Percentiles rank a stretch among this genome's conserved stretches.
Evolutionary conservation across 2,329 filamentous ascomycete genomes (phyloP).

Genomic region (Colletotrichum echinochloae): DNA sequence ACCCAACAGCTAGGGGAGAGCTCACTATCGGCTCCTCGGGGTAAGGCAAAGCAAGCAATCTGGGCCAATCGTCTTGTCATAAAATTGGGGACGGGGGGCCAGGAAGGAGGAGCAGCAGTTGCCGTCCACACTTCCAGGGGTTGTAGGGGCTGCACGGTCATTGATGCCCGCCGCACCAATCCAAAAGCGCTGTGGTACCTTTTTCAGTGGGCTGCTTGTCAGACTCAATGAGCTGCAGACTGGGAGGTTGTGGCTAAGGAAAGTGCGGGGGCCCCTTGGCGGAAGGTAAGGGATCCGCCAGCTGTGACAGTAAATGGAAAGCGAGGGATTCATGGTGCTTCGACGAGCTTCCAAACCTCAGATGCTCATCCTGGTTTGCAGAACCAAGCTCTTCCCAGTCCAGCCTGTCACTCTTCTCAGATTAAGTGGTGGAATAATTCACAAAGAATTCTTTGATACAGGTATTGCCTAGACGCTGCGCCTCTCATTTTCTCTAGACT

Average conservation of each 20-base stretch:
- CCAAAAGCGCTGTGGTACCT: constrained; percentile 25
- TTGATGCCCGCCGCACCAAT: constrained; percentile 23
- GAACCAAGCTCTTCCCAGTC: constrained; percentile 20
- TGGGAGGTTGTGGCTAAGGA: constrained; percentile 29
- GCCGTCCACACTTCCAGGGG: constrained; percentile 25
- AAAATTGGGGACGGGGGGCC: constrained; percentile 23
- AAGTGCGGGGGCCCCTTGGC: constrained; percentile 38
- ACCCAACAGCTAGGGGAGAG: constrained; percentile 37
- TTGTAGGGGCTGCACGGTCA: constrained; percentile 17
- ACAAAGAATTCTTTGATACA: background rate
- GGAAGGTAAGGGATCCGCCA: constrained; percentile 23
- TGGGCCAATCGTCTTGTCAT: constrained; percentile 18
- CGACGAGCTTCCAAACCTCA: constrained; percentile 37
- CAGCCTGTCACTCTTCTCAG: background rate
- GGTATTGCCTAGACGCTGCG: background rate
- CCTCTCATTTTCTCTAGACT: background rate
- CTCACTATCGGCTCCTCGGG: constrained; percentile 23
- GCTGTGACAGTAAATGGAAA: constrained; percentile 27
- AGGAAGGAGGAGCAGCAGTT: constrained; percentile 22
- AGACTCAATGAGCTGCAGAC: constrained; percentile 1
- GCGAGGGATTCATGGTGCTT: constrained; percentile 34
- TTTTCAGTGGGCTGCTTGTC: constrained; percentile 32
- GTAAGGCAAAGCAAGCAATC: constrained; percentile 10
- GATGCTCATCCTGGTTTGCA: constrained; percentile 23
- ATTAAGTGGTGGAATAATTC: background rate